These are phyloP conservation scores for Buxus sempervirens DNA, from an alignment of 164 flowering plant genomes.

Conservation along the genomic window DNA sequence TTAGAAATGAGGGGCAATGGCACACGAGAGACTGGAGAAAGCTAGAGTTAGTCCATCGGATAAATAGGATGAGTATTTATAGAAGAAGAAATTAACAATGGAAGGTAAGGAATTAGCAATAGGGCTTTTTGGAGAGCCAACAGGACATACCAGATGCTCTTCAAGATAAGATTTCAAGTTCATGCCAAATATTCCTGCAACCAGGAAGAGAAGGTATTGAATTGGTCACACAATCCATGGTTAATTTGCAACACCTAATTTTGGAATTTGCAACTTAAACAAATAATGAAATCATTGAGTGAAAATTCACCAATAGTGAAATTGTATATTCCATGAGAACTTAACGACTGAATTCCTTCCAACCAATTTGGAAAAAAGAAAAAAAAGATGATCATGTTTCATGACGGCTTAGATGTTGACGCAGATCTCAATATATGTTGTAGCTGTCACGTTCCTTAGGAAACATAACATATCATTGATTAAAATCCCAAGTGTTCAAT, in stretches of 20 bases:
- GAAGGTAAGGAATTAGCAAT: neutral
- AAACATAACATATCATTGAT: neutral
- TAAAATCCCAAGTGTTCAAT: neutral
- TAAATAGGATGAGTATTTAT: neutral
- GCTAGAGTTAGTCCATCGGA: neutral
- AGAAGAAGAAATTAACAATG: neutral
- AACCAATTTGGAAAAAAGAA: neutral
- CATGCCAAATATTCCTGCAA: constrained; percentile 98
- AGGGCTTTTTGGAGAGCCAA: neutral
- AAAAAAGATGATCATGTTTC: neutral
- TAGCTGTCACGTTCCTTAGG: neutral
- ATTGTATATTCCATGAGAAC: neutral
- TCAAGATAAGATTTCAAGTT: constrained; percentile 93
- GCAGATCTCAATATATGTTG: neutral
- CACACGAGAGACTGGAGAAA: neutral
- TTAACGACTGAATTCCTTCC: neutral
- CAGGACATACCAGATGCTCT: constrained; percentile 72
- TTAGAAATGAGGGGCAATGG: neutral
- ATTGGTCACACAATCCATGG: neutral
- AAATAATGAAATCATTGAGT: neutral
- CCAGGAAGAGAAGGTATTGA: neutral
- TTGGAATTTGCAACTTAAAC: neutral
- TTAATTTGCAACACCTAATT: neutral
- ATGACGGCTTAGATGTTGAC: neutral
- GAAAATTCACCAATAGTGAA: neutral